A percentile compares a stretch with the other conserved stretches of the same genome.
phyloP scores from a whole-genome alignment of 192 early-diverging fungal species.

The Coemansia guatemalensis region DNA sequence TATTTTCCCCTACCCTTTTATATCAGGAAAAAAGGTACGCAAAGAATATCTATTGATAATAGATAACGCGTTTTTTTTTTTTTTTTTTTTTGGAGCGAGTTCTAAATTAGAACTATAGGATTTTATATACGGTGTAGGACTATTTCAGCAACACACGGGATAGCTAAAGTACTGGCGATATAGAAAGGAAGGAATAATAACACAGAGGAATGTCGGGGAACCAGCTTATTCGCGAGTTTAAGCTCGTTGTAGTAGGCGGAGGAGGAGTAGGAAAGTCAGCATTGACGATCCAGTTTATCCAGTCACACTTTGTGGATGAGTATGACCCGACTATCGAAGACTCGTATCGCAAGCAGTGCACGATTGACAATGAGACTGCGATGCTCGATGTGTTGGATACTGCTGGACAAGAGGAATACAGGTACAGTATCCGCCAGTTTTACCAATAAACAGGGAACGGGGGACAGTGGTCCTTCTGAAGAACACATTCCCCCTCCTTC shows the following conservation, averaged over 20 bases:
- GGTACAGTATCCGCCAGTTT: constrained; percentile 17
- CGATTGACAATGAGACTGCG: constrained; percentile 85
- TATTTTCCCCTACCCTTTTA: too few species aligned
- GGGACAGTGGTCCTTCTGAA: too few species aligned
- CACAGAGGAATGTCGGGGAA: constrained; percentile 45
- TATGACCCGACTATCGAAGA: constrained; percentile 99
- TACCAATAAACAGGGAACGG: too few species aligned
- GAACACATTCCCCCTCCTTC: constrained; percentile 2
- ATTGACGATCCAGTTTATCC: constrained; percentile 80
- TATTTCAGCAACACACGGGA: too few species aligned
- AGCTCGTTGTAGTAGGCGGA: constrained; percentile 81
- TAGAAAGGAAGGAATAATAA: constrained; percentile 1
- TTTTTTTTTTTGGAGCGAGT: constrained; percentile 4
- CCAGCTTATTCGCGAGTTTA: constrained; percentile 62
- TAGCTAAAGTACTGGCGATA: too few species aligned
- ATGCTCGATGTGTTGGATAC: constrained; percentile 94
- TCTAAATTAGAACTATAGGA: too few species aligned
- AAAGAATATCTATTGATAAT: too few species aligned
- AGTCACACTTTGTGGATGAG: constrained; percentile 81
- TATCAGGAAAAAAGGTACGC: too few species aligned
- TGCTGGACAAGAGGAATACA: constrained; percentile 95
- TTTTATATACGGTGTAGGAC: too few species aligned
- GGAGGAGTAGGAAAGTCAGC: constrained; percentile 85
- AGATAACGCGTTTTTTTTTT: too few species aligned
- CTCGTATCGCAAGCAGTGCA: constrained; percentile 96